Percentiles rank a stretch among this genome's conserved stretches.
phyloP scores from a whole-genome alignment of 2,329 filamentous ascomycete species.

The Monosporascus sp. region DNA sequence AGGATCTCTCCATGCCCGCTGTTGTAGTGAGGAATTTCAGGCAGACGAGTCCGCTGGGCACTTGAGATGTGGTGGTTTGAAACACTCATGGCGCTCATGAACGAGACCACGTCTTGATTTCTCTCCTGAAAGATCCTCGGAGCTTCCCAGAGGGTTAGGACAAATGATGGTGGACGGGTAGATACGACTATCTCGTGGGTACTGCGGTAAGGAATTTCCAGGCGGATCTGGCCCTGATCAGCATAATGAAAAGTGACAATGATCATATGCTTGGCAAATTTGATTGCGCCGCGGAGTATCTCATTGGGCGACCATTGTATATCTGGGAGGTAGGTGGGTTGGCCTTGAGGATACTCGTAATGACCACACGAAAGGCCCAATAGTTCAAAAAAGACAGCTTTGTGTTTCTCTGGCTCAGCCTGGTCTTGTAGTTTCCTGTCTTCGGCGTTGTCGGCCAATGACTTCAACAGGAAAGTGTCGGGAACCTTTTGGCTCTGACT shows the following conservation, averaged over 20 bases:
- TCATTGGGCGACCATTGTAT: slow-evolving; percentile 31
- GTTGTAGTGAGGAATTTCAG: slow-evolving; percentile 19
- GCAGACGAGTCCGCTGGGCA: slow-evolving; percentile 24
- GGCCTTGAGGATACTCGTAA: slow-evolving; percentile 33
- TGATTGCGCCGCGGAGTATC: slow-evolving; percentile 16
- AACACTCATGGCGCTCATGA: slow-evolving; percentile 13
- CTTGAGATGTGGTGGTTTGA: slow-evolving; percentile 1
- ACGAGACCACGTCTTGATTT: slow-evolving; percentile 6
- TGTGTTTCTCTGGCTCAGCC: slow-evolving; percentile 12
- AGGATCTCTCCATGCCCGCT: slow-evolving; percentile 27
- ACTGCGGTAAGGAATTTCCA: slow-evolving; percentile 45
- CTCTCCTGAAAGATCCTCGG: slow-evolving; percentile 40
- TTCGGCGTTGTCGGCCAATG: slow-evolving; percentile 27
- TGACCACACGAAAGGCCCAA: slow-evolving; percentile 39
- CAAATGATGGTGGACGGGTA: slow-evolving; percentile 31
- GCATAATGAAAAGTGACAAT: slow-evolving; percentile 29
- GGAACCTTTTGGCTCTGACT: slow-evolving; percentile 29
- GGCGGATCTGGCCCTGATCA: slow-evolving; percentile 16
- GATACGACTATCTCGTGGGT: slow-evolving; percentile 40
- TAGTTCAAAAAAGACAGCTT: slow-evolving; percentile 14
- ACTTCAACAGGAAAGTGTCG: slow-evolving; percentile 29
- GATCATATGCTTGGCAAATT: slow-evolving; percentile 38
- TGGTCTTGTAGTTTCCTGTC: slow-evolving; percentile 19
- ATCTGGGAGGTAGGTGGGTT: slow-evolving; percentile 40
- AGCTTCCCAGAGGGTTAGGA: slow-evolving; percentile 45